phyloP scores from a whole-genome alignment of 768 basidiomycete genomes.

The Paxillus rubicundulus region DNA sequence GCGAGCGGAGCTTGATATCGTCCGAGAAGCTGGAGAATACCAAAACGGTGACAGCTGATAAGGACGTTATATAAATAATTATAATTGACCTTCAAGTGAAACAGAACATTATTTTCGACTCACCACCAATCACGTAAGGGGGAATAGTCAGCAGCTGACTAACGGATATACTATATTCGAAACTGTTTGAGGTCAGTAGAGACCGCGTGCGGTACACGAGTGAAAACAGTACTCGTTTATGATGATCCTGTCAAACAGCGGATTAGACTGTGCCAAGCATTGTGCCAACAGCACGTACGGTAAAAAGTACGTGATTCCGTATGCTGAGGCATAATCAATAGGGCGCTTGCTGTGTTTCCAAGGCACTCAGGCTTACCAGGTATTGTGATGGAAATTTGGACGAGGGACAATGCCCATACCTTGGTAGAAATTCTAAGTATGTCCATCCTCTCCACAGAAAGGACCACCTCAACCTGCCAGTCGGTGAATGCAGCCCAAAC shows the following conservation, averaged over 20 bases:
- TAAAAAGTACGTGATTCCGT: slow-evolving; percentile 68
- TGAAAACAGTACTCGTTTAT: slow-evolving; percentile 43
- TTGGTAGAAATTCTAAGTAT: background rate
- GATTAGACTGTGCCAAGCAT: too few species aligned
- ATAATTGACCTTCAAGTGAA: too few species aligned
- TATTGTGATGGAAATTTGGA: slow-evolving; percentile 56
- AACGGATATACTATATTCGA: slow-evolving; percentile 54
- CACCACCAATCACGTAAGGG: slow-evolving; percentile 63
- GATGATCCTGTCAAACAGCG: slow-evolving; percentile 44
- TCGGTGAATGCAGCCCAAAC: slow-evolving; percentile 54
- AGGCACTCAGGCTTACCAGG: slow-evolving; percentile 49
- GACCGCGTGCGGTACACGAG: background rate
- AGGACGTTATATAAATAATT: too few species aligned
- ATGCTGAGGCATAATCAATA: slow-evolving; percentile 38
- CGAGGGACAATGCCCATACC: slow-evolving; percentile 22
- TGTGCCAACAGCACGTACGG: slow-evolving; percentile 44
- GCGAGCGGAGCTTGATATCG: slow-evolving; percentile 49
- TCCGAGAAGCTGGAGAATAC: slow-evolving; percentile 60
- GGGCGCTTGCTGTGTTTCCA: background rate
- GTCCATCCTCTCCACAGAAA: slow-evolving; percentile 4
- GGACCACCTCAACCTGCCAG: slow-evolving; percentile 51
- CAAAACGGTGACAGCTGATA: slow-evolving; percentile 50
- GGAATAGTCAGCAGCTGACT: slow-evolving; percentile 69
- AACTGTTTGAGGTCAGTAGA: slow-evolving; percentile 35
- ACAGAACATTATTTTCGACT: slow-evolving; percentile 14